Conservation (phyloP, 2,329 filamentous ascomycete genomes). For the Tothia fuscella region DNA sequence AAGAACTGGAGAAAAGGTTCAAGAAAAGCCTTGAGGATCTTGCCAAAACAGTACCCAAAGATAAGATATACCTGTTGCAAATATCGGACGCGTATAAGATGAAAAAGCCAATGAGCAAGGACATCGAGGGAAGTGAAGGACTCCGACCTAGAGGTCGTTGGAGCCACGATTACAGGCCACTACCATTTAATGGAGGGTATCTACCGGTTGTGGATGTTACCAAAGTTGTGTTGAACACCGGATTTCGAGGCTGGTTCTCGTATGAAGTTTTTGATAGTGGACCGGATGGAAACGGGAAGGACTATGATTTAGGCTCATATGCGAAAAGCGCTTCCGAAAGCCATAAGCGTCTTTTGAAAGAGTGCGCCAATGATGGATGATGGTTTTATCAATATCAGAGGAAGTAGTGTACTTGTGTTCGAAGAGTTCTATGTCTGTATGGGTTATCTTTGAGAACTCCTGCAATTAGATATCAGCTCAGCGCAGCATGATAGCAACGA, state of each 20-base stretch:
- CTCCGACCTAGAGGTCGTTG: slow-evolving; percentile 51
- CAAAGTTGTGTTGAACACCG: slow-evolving; percentile 53
- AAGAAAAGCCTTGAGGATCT: slow-evolving; percentile 45
- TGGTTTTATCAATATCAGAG: no score
- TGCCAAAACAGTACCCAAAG: slow-evolving; percentile 43
- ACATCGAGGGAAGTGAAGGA: slow-evolving; percentile 39
- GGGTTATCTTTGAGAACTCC: no score
- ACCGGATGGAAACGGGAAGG: slow-evolving; percentile 39
- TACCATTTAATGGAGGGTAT: slow-evolving; percentile 61
- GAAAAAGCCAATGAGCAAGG: slow-evolving; percentile 40
- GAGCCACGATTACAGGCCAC: slow-evolving; percentile 59
- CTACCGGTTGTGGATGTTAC: slow-evolving; percentile 55
- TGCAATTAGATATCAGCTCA: no score
- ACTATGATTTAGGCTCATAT: slow-evolving; percentile 16
- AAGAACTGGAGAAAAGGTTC: slow-evolving; percentile 41
- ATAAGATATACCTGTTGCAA: slow-evolving; percentile 65
- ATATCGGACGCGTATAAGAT: slow-evolving; percentile 63
- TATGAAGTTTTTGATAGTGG: slow-evolving; percentile 59
- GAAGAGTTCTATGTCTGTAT: no score
- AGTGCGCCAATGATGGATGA: slow-evolving; percentile 19
- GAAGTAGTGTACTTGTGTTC: no score
- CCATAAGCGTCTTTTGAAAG: slow-evolving; percentile 28
- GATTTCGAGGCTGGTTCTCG: slow-evolving; percentile 54
- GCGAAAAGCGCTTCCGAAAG: slow-evolving; percentile 40
- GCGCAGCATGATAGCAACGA: no score